Percentiles rank a stretch among this genome's conserved stretches.
phyloP scores from a whole-genome alignment of 2,329 filamentous ascomycete genomes.

The Metarhizium brunneum region DNA sequence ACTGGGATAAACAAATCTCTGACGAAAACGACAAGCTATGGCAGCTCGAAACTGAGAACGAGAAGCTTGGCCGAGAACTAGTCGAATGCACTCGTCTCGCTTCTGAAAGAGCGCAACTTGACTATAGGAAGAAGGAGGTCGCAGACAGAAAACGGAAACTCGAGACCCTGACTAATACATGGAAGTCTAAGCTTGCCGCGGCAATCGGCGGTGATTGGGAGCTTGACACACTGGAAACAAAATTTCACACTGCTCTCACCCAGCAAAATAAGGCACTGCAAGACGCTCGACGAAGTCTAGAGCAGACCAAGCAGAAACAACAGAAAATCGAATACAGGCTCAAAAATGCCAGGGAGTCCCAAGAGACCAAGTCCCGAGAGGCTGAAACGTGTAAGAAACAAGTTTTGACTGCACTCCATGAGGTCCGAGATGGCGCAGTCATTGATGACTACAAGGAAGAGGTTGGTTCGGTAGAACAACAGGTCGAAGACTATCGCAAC shows the following conservation, averaged over 20 bases:
- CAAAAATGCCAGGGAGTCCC: conserved; percentile 52
- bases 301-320: conserved; percentile 61
- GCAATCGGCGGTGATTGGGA: conserved; percentile 61
- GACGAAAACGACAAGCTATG: conserved; percentile 56
- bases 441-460: conserved; percentile 46
- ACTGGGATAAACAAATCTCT: conserved; percentile 63
- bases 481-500: conserved; percentile 52
- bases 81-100: conserved; percentile 74
- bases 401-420: conserved; percentile 39
- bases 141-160: conserved; percentile 65
- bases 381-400: conserved; percentile 49
- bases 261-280: conserved; percentile 47
- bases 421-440: conserved; percentile 32
- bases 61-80: conserved; percentile 69
- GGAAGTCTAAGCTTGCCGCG: conserved; percentile 58
- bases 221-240: conserved; percentile 56
- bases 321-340: conserved; percentile 69
- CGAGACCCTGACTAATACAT: conserved; percentile 66
- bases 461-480: conserved; percentile 40
- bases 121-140: conserved; percentile 73
- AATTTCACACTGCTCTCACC: conserved; percentile 56
- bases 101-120: conserved; percentile 73
- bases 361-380: conserved; percentile 55
- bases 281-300: conserved; percentile 60
- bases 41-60: conserved; percentile 61